Evolutionary conservation across 768 basidiomycete species (phyloP), one percentile per base, ranked within the genome.

Genomic region (Dictyophora rubrovolvata): DNA sequence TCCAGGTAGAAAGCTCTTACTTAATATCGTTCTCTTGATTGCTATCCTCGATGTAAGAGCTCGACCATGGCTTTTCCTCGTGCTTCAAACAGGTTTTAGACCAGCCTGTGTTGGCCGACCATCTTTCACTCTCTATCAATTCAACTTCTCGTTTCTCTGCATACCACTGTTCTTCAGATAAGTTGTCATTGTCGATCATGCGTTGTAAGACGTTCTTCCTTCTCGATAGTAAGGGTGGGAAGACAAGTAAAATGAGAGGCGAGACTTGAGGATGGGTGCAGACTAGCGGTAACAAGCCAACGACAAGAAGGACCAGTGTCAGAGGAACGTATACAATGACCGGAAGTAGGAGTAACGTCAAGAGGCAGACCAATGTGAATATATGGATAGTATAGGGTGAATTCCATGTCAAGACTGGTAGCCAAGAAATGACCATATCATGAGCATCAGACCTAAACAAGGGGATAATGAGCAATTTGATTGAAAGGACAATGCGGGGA

Each of bases 71-170:
- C 16, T 69, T 69, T 66, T 89, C 87, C 0, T 65, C 69, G 0
- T 64, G 55, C 55, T 68, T 70, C 48, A 79, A 64, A 55, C 71
- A 65, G 10, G 60, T 33, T 62, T 76, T 78, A 60, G 67, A 68
- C 76, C 77, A 79, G 5, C 68, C 60, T 4, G 56, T 56, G 23
- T 68, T 55, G 34, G 70, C 68, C 36, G 69, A 67, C 72, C 78
- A 84, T 17, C 89, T 75, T 67, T 91, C 87, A 69, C 90, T 92
- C 74, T 92, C 89, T 75, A 81, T 91, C 21, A 91, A 67, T 68
- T 88, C 86, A 16, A 91, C 86, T 35, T 83, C 78, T 6, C 80
- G 69, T 71, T 84, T 76, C 66, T 85, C 80, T 1, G 83, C 74
- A 0, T 70, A 73, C 87, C 87, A 90, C 48, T 80, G 80, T 28